phyloP scores from a whole-genome alignment of 2,329 filamentous ascomycete genomes.

The Gaeumannomyces sp. region DNA sequence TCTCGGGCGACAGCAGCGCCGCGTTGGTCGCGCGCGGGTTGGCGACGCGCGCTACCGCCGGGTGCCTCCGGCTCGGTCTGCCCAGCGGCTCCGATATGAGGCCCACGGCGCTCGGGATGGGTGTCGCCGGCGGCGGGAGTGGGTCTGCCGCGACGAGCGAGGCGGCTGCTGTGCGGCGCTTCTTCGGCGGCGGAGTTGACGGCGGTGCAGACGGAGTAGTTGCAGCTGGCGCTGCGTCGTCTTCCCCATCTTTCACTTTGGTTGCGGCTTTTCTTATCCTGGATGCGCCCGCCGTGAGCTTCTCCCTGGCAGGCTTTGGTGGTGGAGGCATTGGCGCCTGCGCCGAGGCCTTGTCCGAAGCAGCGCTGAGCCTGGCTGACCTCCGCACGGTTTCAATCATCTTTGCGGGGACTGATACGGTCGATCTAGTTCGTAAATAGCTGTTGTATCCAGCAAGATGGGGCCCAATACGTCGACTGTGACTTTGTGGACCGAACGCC shows the following conservation, averaged over 20 bases:
- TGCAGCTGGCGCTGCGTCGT: slow-evolving; percentile 10
- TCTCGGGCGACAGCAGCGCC: slow-evolving; percentile 63
- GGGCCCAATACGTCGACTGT: not conserved
- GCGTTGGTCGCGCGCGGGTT: slow-evolving; percentile 63
- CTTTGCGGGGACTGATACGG: not conserved
- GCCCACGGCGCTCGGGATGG: slow-evolving; percentile 38
- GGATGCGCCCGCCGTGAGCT: slow-evolving; percentile 1
- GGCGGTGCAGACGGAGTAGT: slow-evolving; percentile 18
- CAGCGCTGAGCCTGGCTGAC: slow-evolving; percentile 34
- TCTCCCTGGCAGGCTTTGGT: slow-evolving; percentile 5
- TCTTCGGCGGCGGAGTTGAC: slow-evolving; percentile 21
- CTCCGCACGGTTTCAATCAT: slow-evolving; percentile 24
- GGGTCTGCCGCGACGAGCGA: not conserved
- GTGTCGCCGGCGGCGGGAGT: slow-evolving; percentile 33
- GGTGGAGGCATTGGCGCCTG: slow-evolving; percentile 14
- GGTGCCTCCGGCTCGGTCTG: slow-evolving; percentile 26
- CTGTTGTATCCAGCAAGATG: not conserved
- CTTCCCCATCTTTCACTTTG: not conserved
- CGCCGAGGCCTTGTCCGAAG: slow-evolving; percentile 12
- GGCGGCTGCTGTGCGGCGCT: slow-evolving; percentile 23
- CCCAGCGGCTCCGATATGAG: slow-evolving; percentile 25
- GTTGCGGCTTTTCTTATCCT: slow-evolving; percentile 24
- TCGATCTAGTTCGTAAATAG: not conserved
- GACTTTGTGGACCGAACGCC: not conserved
- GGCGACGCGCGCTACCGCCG: slow-evolving; percentile 48